These are phyloP conservation scores for Actinomucor elegans DNA, from an alignment of 371 early-diverging fungal genomes.

Conservation along the genomic window DNA sequence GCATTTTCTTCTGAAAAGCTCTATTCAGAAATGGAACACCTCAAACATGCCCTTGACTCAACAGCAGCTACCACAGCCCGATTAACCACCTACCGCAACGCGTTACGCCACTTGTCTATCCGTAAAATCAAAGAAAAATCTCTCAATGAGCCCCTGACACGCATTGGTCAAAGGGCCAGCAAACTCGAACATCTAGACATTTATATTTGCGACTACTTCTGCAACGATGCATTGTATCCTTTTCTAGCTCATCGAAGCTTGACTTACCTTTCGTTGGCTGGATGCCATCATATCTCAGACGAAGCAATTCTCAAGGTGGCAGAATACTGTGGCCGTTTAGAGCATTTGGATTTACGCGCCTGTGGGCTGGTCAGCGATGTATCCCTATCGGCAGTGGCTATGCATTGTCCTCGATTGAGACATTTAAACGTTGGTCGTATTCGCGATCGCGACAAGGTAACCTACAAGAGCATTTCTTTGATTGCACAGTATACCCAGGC, in stretches of 20 bases:
- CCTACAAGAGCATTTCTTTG: conserved; percentile 44
- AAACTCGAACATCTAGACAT: conserved; percentile 34
- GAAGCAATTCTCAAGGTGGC: conserved; percentile 44
- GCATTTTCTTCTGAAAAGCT: neutral
- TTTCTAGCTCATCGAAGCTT: conserved; percentile 27
- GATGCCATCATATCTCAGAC: conserved; percentile 56
- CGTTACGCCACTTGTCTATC: conserved; percentile 17
- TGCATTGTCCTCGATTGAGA: conserved; percentile 44
- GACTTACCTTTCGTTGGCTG: conserved; percentile 53
- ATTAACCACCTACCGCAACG: conserved; percentile 16
- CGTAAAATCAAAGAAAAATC: conserved; percentile 38
- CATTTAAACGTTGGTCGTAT: conserved; percentile 61
- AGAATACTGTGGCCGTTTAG: conserved; percentile 37
- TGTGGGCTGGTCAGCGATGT: conserved; percentile 56
- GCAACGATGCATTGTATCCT: conserved; percentile 22
- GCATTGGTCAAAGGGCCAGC: conserved; percentile 25
- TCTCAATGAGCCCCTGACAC: conserved; percentile 24
- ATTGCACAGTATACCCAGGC: conserved; percentile 52
- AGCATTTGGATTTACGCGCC: conserved; percentile 57
- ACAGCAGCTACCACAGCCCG: neutral
- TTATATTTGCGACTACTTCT: conserved; percentile 41
- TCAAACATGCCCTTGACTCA: neutral
- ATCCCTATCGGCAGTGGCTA: conserved; percentile 48
- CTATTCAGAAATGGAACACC: no score
- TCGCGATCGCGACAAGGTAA: conserved; percentile 49